Percentiles rank a stretch among this genome's conserved stretches.
Evolutionary conservation across 139 green algal species (phyloP).

Genomic region (Astrephomene gubernaculifera): DNA sequence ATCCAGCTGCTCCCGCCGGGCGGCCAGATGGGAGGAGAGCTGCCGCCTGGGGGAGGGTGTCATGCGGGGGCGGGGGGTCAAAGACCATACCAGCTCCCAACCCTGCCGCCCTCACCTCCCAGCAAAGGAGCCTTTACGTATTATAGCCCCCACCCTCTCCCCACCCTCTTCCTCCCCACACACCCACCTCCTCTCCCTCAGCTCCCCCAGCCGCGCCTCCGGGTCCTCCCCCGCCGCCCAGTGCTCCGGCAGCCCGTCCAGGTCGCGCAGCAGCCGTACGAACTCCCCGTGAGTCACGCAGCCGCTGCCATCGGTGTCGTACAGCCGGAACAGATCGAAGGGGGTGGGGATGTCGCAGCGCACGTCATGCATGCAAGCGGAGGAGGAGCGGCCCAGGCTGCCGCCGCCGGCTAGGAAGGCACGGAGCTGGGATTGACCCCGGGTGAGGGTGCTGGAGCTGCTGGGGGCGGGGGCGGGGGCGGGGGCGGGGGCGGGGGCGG

Average conservation of each 20-base stretch:
- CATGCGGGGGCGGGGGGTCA: neutral
- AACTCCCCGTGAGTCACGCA: slow-evolving; percentile 40
- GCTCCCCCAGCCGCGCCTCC: neutral
- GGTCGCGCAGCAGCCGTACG: slow-evolving; percentile 2
- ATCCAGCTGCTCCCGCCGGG: neutral
- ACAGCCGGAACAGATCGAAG: slow-evolving; percentile 42
- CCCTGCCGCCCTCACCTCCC: neutral
- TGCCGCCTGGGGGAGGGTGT: slow-evolving; percentile 4
- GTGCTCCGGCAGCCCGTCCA: slow-evolving; percentile 36
- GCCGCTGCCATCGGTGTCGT: slow-evolving; percentile 35
- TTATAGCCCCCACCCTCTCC: neutral
- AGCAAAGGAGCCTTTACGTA: neutral
- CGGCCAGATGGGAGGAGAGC: neutral
- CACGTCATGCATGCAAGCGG: neutral
- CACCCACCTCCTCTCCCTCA: neutral
- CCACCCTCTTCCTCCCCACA: neutral
- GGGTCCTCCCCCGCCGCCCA: neutral
- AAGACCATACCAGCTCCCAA: neutral
- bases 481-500: too few relatives aligned
- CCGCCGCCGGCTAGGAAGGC: too few relatives aligned
- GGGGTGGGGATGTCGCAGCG: slow-evolving; percentile 24
- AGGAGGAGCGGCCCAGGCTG: neutral
- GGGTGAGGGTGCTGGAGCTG: too few relatives aligned
- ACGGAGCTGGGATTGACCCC: too few relatives aligned
- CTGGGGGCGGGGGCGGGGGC: too few relatives aligned